Percentiles rank a stretch among this genome's conserved stretches.
phyloP scores from a whole-genome alignment of 345 rosid genomes.

The Syzygium grande region DNA sequence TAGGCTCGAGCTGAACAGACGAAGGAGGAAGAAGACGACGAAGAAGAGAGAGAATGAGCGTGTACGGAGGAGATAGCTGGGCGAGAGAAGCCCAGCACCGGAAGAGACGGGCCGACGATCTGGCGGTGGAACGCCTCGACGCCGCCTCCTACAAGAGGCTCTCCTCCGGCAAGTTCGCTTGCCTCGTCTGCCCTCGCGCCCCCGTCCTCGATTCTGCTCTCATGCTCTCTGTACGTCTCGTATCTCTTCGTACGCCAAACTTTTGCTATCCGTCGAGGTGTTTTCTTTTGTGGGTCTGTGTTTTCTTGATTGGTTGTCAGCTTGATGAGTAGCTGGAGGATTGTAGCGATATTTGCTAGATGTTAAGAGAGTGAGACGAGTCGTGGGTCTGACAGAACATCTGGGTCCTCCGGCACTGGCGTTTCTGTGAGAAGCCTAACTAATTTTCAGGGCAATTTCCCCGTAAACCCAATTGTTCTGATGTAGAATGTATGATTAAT shows the following conservation, averaged over 20 bases:
- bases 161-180: slow-evolving; percentile 29
- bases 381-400: neutral
- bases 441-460: neutral
- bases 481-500: neutral
- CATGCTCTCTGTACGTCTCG: slow-evolving; percentile 32
- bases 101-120: slow-evolving; percentile 37
- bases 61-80: slow-evolving; percentile 52
- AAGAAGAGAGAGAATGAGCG: slow-evolving; percentile 23
- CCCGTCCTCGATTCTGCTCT: slow-evolving; percentile 42
- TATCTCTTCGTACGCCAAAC: neutral
- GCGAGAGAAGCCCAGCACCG: slow-evolving; percentile 38
- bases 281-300: neutral
- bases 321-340: neutral
- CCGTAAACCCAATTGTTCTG: fast-evolving
- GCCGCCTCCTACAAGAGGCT: slow-evolving; percentile 33
- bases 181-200: slow-evolving; percentile 37
- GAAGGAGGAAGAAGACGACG: neutral
- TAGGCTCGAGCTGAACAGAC: neutral
- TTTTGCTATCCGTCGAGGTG: neutral
- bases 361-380: neutral
- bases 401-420: neutral
- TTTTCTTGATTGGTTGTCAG: neutral
- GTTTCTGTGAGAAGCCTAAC: too few relatives aligned
- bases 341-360: neutral
- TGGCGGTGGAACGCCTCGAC: slow-evolving; percentile 11